phyloP scores from a whole-genome alignment of 495 filamentous ascomycete genomes.

The Neurospora sp. region DNA sequence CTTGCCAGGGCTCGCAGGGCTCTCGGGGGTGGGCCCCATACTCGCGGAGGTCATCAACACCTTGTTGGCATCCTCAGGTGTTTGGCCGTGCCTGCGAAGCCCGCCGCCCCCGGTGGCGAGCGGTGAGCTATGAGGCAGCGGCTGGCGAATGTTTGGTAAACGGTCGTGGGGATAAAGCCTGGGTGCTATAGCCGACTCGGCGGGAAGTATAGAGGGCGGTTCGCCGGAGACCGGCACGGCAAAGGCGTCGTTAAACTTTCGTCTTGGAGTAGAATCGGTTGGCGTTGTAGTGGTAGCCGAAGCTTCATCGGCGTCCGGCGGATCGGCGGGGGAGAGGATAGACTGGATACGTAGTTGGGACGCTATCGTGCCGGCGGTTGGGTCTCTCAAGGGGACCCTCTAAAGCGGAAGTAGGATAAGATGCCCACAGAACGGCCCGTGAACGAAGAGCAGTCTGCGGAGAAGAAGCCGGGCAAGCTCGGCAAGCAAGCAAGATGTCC shows the following conservation, averaged over 20 bases:
- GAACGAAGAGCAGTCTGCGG: neutral
- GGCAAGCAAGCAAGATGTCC: slow-evolving; percentile 7
- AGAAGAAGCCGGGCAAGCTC: neutral
- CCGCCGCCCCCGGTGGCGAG: slow-evolving; percentile 13
- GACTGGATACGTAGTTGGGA: slow-evolving; percentile 40
- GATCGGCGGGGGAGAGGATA: slow-evolving; percentile 38
- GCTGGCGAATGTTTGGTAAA: slow-evolving; percentile 17
- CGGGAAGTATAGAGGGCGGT: slow-evolving; percentile 9
- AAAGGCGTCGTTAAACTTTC: slow-evolving; percentile 28
- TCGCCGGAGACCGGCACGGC: slow-evolving; percentile 16
- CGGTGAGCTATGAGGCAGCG: slow-evolving; percentile 21
- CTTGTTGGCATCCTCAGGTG: slow-evolving; percentile 20
- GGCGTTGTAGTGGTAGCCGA: slow-evolving; percentile 18
- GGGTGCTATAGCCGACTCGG: slow-evolving; percentile 7
- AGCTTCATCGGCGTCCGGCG: slow-evolving; percentile 28
- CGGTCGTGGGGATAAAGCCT: slow-evolving; percentile 7
- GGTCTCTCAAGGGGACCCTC: slow-evolving; percentile 25
- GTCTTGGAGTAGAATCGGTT: slow-evolving; percentile 22
- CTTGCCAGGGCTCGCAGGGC: slow-evolving; percentile 20
- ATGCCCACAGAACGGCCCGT: neutral
- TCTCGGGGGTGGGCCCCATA: slow-evolving; percentile 21
- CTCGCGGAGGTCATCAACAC: slow-evolving; percentile 8
- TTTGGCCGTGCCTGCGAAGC: slow-evolving; percentile 10
- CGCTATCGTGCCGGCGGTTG: slow-evolving; percentile 39
- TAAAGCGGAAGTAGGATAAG: slow-evolving; percentile 5